phyloP scores from a whole-genome alignment of 805 yeast species.

The Kazachstania martiniae region DNA sequence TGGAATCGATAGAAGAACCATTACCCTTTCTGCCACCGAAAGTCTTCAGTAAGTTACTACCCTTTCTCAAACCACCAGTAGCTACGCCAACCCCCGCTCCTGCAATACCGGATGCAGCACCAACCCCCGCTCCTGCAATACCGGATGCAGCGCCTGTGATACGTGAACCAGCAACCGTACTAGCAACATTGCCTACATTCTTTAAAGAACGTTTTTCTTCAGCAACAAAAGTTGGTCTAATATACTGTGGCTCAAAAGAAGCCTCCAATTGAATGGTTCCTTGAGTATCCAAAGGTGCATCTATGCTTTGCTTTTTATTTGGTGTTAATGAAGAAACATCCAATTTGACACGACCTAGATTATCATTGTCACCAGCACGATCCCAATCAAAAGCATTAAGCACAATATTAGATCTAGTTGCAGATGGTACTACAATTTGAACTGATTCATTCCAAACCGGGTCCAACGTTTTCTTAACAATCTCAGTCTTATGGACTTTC shows the following conservation, averaged over 20 bases:
- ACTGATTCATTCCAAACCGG: conserved; percentile 71
- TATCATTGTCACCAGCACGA: conserved; percentile 56
- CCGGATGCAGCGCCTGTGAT: conserved; percentile 31
- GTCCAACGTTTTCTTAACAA: conserved; percentile 52
- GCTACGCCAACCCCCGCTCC: conserved; percentile 31
- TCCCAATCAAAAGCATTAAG: conserved; percentile 67
- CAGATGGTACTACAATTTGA: conserved; percentile 50
- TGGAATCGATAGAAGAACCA: too few species aligned
- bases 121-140: conserved; percentile 36
- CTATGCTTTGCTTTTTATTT: conserved; percentile 34
- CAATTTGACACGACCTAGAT: conserved; percentile 41
- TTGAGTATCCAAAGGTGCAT: conserved; percentile 47
- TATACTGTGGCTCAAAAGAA: conserved; percentile 52
- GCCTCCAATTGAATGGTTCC: conserved; percentile 49
- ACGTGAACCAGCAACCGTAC: conserved; percentile 29
- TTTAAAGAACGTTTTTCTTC: conserved; percentile 37
- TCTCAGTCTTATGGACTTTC: conserved; percentile 46
- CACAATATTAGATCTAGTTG: conserved; percentile 40
- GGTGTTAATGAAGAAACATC: conserved; percentile 43
- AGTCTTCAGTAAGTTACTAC: conserved; percentile 33
- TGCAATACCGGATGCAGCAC: conserved; percentile 31
- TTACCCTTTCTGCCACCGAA: too few species aligned
- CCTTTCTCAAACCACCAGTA: conserved; percentile 38
- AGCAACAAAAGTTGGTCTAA: conserved; percentile 48
- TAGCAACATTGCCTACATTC: conserved; percentile 33